These are phyloP conservation scores for Mycosphaerella sp. DNA, from an alignment of 2,329 filamentous ascomycete species.

Conservation along the genomic window DNA sequence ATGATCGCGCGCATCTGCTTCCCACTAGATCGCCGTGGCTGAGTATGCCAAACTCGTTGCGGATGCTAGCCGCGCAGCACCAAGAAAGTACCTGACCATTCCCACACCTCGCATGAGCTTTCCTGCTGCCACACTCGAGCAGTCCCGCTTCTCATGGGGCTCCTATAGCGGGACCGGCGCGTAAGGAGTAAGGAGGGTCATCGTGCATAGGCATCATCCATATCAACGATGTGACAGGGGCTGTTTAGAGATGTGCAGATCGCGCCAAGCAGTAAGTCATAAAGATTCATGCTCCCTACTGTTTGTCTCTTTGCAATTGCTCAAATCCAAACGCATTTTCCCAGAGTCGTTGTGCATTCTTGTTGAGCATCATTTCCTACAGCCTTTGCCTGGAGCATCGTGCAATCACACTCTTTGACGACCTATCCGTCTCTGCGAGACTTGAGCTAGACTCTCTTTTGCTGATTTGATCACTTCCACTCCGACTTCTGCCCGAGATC, in stretches of 20 bases:
- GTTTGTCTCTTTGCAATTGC: neutral
- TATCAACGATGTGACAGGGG: slow-evolving; percentile 11
- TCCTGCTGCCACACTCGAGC: slow-evolving; percentile 19
- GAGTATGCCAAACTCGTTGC: slow-evolving; percentile 6
- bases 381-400: slow-evolving; percentile 23
- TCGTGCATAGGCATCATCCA: slow-evolving; percentile 14
- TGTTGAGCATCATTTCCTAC: neutral
- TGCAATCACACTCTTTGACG: slow-evolving; percentile 17
- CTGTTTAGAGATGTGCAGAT: slow-evolving; percentile 17
- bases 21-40: slow-evolving; percentile 5
- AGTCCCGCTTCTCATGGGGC: slow-evolving; percentile 12
- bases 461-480: slow-evolving; percentile 13
- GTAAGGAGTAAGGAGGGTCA: slow-evolving; percentile 11
- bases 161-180: slow-evolving; percentile 18
- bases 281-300: slow-evolving; percentile 5
- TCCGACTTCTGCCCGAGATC: slow-evolving; percentile 1
- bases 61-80: neutral
- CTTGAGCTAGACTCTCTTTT: slow-evolving; percentile 22
- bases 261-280: slow-evolving; percentile 21
- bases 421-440: slow-evolving; percentile 20
- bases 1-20: slow-evolving; percentile 3
- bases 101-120: slow-evolving; percentile 11
- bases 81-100: slow-evolving; percentile 4
- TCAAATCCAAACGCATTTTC: slow-evolving; percentile 4
- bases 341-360: neutral